These are phyloP conservation scores for Aspergillus avenaceus DNA, from an alignment of 495 filamentous ascomycete genomes.

Conservation along the genomic window DNA sequence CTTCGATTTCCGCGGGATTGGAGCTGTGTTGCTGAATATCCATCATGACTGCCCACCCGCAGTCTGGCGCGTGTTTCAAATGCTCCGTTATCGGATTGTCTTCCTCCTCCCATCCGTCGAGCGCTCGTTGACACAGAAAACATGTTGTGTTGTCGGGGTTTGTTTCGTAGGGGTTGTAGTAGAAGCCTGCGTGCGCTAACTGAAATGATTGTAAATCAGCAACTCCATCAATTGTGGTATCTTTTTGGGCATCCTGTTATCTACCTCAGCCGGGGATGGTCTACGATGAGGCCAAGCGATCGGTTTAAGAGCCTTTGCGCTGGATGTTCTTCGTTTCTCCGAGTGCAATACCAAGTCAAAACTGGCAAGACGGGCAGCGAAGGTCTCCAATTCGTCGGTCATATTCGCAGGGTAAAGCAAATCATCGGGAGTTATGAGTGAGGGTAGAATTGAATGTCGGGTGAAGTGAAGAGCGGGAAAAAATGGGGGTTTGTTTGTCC, in stretches of 20 bases:
- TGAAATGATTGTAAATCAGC: slow-evolving; percentile 29
- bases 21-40: slow-evolving; percentile 63
- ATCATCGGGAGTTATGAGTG: slow-evolving; percentile 1
- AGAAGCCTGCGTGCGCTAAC: slow-evolving; percentile 89
- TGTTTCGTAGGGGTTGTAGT: slow-evolving; percentile 68
- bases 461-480: too few species aligned
- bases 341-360: slow-evolving; percentile 60
- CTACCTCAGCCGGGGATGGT: slow-evolving; percentile 63
- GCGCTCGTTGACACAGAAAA: slow-evolving; percentile 71
- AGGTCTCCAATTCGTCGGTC: slow-evolving; percentile 52
- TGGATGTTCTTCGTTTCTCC: slow-evolving; percentile 64
- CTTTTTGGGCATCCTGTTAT: too few species aligned
- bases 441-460: neutral
- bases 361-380: slow-evolving; percentile 67
- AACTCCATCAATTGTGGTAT: neutral
- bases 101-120: slow-evolving; percentile 85
- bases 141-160: slow-evolving; percentile 86
- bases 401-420: slow-evolving; percentile 15
- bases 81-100: slow-evolving; percentile 83
- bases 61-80: slow-evolving; percentile 71
- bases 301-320: slow-evolving; percentile 56
- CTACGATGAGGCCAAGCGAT: slow-evolving; percentile 73
- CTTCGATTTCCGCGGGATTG: slow-evolving; percentile 58
- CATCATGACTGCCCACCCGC: slow-evolving; percentile 83
- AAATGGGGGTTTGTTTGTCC: too few species aligned